A percentile compares a stretch with the other conserved stretches of the same genome.
phyloP scores from a whole-genome alignment of 495 filamentous ascomycete species.

The Copromyces sp. region DNA sequence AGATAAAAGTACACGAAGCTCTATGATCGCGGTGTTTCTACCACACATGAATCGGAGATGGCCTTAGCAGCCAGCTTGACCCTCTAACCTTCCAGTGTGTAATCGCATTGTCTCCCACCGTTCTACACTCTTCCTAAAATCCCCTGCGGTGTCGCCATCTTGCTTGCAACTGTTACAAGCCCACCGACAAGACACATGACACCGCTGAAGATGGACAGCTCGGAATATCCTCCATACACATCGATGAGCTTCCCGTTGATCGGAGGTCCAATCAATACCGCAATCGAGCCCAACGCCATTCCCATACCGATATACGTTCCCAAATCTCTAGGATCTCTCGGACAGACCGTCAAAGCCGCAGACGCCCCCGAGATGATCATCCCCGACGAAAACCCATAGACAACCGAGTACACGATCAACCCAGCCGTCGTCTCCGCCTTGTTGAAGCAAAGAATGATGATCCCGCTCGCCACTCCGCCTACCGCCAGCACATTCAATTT shows the following conservation, averaged over 20 bases:
- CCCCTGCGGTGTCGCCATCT: constrained; percentile 20
- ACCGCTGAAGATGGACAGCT: constrained; percentile 40
- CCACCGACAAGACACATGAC: constrained; percentile 26
- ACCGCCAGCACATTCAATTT: constrained; percentile 37
- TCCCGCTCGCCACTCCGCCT: constrained; percentile 23
- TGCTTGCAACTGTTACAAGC: constrained; percentile 17
- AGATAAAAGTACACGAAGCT: background rate
- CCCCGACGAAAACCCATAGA: constrained; percentile 32
- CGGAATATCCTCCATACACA: constrained; percentile 29
- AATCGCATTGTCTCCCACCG: background rate
- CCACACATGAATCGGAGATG: background rate
- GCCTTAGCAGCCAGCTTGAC: background rate
- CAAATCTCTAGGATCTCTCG: constrained; percentile 33
- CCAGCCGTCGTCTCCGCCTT: constrained; percentile 23
- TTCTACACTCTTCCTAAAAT: constrained; percentile 18
- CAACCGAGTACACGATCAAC: constrained; percentile 29
- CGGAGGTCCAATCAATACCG: constrained; percentile 41
- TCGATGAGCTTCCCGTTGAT: constrained; percentile 39
- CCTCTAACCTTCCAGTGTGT: background rate
- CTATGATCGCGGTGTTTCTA: background rate
- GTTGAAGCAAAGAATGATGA: constrained; percentile 36
- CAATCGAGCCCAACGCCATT: constrained; percentile 33
- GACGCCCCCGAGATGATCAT: constrained; percentile 37
- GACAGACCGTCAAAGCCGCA: constrained; percentile 31
- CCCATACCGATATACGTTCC: constrained; percentile 50